A percentile compares a stretch with the other conserved stretches of the same genome.
Conservation (phyloP, 345 rosid species). For the Moricandia moricandioides region DNA sequence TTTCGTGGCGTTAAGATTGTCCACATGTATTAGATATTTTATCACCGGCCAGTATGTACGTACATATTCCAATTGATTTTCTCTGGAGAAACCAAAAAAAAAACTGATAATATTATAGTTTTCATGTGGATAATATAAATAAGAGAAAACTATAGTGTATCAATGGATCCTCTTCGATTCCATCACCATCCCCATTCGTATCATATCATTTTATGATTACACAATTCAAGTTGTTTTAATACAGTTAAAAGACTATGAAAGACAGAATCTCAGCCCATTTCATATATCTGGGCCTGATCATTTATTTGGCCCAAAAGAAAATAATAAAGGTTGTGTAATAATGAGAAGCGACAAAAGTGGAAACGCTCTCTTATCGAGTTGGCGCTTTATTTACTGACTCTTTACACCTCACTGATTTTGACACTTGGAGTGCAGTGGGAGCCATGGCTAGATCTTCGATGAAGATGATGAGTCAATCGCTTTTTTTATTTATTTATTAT, state of each 20-base stretch:
- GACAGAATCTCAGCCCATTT: background rate
- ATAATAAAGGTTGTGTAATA: background rate
- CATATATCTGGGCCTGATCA: background rate
- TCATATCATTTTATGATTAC: no score
- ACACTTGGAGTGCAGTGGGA: background rate
- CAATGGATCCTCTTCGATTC: background rate
- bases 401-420: background rate
- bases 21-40: conserved; percentile 4
- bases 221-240: background rate
- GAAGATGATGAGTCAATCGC: background rate
- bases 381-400: conserved; percentile 10
- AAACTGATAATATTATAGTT: background rate
- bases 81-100: background rate
- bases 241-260: background rate
- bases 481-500: background rate
- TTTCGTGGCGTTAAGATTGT: background rate
- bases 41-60: background rate
- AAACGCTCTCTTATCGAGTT: background rate
- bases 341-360: background rate
- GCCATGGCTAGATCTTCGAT: conserved; percentile 20
- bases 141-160: background rate
- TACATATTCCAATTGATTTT: background rate
- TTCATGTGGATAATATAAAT: background rate
- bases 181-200: no score
- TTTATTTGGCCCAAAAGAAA: background rate